Evolutionary conservation across 331 rosid genomes (phyloP).

Genomic region (Ulmus americana): DNA sequence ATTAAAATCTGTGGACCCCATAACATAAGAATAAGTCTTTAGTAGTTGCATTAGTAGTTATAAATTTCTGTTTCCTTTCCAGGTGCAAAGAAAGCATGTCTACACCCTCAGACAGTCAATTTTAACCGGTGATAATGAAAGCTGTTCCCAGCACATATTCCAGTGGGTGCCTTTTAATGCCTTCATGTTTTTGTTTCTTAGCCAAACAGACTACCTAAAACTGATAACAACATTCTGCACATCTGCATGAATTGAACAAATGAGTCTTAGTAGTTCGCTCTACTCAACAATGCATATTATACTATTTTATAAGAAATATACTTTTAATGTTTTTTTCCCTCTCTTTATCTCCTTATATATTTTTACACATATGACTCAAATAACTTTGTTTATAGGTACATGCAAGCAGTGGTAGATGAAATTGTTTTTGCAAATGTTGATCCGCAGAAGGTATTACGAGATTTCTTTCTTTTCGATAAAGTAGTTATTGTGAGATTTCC

Average conservation of each 20-base stretch:
- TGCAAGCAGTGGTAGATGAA: slow-evolving; percentile 99
- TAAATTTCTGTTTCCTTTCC: slow-evolving; percentile 28
- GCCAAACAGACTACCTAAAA: slow-evolving; percentile 16
- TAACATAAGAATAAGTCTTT: neutral
- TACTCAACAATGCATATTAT: neutral
- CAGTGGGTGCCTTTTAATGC: slow-evolving; percentile 56
- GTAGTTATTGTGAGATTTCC: neutral
- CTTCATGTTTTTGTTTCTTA: slow-evolving; percentile 10
- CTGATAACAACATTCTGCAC: neutral
- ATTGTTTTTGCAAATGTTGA: slow-evolving; percentile 59
- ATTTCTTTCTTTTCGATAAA: neutral
- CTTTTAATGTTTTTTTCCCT: neutral
- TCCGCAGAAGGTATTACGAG: slow-evolving; percentile 56
- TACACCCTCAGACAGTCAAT: slow-evolving; percentile 87
- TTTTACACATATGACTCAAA: neutral
- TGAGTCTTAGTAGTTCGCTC: neutral
- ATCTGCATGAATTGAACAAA: too few species aligned
- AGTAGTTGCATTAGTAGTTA: slow-evolving; percentile 5
- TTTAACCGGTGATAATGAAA: slow-evolving; percentile 83
- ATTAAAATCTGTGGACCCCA: neutral
- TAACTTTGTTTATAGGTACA: slow-evolving; percentile 56
- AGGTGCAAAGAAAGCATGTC: slow-evolving; percentile 97
- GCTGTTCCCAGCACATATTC: slow-evolving; percentile 72
- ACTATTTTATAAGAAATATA: neutral
- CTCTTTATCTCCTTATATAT: neutral